Percentiles rank a stretch among this genome's conserved stretches.
Conservation (phyloP, 768 basidiomycete genomes). For the Punctularia strigosozonata region DNA sequence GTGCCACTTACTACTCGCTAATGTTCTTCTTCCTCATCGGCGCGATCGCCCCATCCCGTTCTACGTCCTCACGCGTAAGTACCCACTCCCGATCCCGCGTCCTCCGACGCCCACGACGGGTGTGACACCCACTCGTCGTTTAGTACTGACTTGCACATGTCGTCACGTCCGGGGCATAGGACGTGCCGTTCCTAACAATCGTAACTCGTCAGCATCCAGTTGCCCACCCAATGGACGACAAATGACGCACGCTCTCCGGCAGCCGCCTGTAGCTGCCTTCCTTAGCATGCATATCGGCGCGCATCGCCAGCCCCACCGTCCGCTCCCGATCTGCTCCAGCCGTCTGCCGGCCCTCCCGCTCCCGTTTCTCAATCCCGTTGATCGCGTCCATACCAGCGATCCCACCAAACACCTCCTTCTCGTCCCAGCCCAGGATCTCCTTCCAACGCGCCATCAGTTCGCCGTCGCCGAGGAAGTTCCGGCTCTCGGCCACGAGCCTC, state of each 20-base stretch:
- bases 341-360: no score
- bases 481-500: constrained; percentile 70
- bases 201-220: constrained; percentile 16
- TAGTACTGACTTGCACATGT: constrained; percentile 91
- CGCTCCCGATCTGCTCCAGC: not conserved
- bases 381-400: constrained; percentile 11
- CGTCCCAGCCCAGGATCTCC: constrained; percentile 82
- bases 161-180: constrained; percentile 88
- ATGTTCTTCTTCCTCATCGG: constrained; percentile 73
- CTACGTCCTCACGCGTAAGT: constrained; percentile 72
- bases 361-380: not conserved
- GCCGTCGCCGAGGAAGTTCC: constrained; percentile 60
- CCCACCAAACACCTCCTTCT: constrained; percentile 31
- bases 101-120: constrained; percentile 91
- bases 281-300: constrained; percentile 56
- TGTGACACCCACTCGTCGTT: constrained; percentile 99
- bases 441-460: constrained; percentile 77
- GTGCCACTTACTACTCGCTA: constrained; percentile 46
- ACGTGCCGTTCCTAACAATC: constrained; percentile 66
- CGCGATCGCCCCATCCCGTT: constrained; percentile 69
- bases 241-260: constrained; percentile 55
- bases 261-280: constrained; percentile 88
- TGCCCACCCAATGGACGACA: not conserved
- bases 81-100: constrained; percentile 77
- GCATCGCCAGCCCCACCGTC: constrained; percentile 29